Evolutionary conservation across 768 basidiomycete genomes (phyloP).

Genomic region (Gloeopeniophorella convolvens): DNA sequence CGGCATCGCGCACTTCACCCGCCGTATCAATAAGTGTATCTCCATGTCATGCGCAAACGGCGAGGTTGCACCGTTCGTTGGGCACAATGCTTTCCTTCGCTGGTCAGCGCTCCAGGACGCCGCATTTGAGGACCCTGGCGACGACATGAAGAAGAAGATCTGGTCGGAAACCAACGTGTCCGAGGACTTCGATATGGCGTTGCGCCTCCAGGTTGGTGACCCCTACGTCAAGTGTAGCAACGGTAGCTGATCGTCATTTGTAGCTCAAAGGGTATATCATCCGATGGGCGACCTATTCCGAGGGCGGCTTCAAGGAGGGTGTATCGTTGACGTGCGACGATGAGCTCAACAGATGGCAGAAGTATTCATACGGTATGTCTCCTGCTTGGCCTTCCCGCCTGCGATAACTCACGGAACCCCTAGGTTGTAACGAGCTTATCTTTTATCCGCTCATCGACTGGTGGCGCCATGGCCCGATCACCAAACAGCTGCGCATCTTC

Average conservation of each 20-base stretch:
- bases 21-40: constrained; percentile 78
- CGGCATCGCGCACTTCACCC: constrained; percentile 83
- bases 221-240: too few relatives aligned
- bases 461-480: constrained; percentile 79
- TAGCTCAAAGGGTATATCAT: constrained; percentile 61
- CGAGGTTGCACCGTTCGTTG: constrained; percentile 78
- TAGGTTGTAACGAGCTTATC: constrained; percentile 70
- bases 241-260: not conserved
- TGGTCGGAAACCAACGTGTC: constrained; percentile 82
- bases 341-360: constrained; percentile 90
- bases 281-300: constrained; percentile 81
- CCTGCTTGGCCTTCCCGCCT: not conserved
- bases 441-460: constrained; percentile 80
- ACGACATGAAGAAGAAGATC: constrained; percentile 55
- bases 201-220: constrained; percentile 42
- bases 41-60: constrained; percentile 77
- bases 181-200: constrained; percentile 80
- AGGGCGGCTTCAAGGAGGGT: constrained; percentile 86
- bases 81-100: constrained; percentile 84
- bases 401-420: not conserved
- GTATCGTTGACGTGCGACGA: constrained; percentile 86
- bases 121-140: constrained; percentile 60
- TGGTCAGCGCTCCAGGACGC: constrained; percentile 90
- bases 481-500: constrained; percentile 69
- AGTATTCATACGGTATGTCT: constrained; percentile 65